Evolutionary conservation across 306 rosid species (phyloP), one percentile per base, ranked within the genome.

Genomic region (Cicer pinnatifidum): DNA sequence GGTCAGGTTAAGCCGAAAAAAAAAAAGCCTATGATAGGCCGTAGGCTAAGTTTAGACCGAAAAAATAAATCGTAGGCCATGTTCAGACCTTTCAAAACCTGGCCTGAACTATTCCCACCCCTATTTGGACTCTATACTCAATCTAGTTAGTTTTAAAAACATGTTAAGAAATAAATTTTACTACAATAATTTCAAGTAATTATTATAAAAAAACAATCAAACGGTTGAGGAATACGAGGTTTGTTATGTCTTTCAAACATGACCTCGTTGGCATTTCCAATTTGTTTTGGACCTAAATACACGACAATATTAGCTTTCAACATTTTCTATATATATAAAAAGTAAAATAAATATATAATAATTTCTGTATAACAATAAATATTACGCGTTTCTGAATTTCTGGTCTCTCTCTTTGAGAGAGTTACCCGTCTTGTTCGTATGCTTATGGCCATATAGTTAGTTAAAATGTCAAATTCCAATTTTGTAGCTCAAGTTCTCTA

Each of bases 401-500:
- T 39, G 53, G 28, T 48, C 13, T 48, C 48, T 44, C 48, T 38
- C 13, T 46, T 3, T 50, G 19, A 19, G 71, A 44, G 39, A 67
- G 53, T 3, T 4, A 0, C 1, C 11, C 7, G 6, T 11, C 19
- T 45, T 3, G 8, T 45, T 67, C 9, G 12, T 37, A 38, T 38
- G 23, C 11, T 1, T 8, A 50, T 47, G 52, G 11, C 12, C 67
- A 35, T 9, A 41, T 62, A 20, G 5, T 37, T 39, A 2, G 3
- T 19, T 59, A 11, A 28, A 60, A 75, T 11, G 63, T 6, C 38
- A 17, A 74, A 61, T 28, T 6, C 37, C 37, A 43, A 41, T 46
- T 48, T 77, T 28, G 69, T 66, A 41, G 76, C 73, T 69, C 77
- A 68, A 56, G 0, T 79, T 79, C 71, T 81, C 45, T 15, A 75